Evolutionary conservation across 345 rosid species (phyloP).

Genomic region (Eucalyptus caleyi): DNA sequence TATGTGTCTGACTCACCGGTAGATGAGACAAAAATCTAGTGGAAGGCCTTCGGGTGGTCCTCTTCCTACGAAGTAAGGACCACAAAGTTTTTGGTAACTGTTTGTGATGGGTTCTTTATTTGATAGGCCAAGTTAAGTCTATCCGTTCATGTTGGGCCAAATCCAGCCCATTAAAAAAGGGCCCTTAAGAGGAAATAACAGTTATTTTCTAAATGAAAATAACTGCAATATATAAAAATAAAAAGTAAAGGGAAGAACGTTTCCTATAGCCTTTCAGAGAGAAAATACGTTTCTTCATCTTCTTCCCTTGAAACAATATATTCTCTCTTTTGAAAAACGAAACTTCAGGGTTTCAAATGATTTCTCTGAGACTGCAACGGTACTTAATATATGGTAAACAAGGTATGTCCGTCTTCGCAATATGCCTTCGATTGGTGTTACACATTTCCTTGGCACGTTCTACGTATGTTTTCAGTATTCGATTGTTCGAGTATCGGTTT

Average conservation of each 20-base stretch:
- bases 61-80: too few relatives aligned
- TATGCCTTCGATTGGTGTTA: too few relatives aligned
- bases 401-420: rapidly evolving
- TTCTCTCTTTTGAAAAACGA: rapidly evolving
- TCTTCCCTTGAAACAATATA: too few relatives aligned
- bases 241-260: too few relatives aligned
- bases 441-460: rapidly evolving
- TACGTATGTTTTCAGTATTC: rapidly evolving
- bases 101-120: too few relatives aligned
- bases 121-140: rapidly evolving
- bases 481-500: rapidly evolving
- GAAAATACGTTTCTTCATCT: too few relatives aligned
- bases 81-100: rapidly evolving
- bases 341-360: rapidly evolving
- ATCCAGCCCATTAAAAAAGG: too few relatives aligned
- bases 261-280: rapidly evolving
- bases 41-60: too few relatives aligned
- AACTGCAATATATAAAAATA: too few relatives aligned
- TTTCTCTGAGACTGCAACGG: rapidly evolving
- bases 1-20: rapidly evolving
- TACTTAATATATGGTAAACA: rapidly evolving
- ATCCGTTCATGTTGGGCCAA: rapidly evolving
- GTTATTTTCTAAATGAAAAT: too few relatives aligned
- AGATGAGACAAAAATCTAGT: too few relatives aligned
- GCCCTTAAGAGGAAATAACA: rapidly evolving